phyloP scores from a whole-genome alignment of 495 filamentous ascomycete species.

The Emericellopsis terricola region DNA sequence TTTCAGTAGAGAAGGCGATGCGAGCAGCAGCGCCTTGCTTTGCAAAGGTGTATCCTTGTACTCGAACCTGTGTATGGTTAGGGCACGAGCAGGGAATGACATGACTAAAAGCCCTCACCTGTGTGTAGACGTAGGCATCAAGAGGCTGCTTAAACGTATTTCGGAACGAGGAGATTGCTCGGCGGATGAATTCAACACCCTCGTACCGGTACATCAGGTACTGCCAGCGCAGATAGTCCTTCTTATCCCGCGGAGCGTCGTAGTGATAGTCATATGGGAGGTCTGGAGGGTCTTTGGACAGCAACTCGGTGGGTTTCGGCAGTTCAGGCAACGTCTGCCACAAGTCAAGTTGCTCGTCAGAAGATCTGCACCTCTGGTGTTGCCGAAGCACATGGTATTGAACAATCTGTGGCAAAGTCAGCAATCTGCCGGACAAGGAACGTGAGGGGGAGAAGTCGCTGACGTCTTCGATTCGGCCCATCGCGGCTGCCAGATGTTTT shows the following conservation, averaged over 20 bases:
- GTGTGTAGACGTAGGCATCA: constrained; percentile 51
- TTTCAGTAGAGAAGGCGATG: constrained; percentile 50
- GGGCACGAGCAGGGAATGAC: constrained; percentile 1
- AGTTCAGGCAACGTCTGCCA: constrained; percentile 28
- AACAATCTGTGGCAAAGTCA: too few relatives aligned
- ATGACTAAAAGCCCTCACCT: constrained; percentile 26
- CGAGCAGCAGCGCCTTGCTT: constrained; percentile 44
- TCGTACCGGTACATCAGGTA: constrained; percentile 54
- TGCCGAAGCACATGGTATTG: too few relatives aligned
- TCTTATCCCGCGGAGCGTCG: constrained; percentile 22
- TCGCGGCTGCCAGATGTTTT: too few relatives aligned
- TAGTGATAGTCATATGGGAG: constrained; percentile 18
- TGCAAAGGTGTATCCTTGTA: constrained; percentile 44
- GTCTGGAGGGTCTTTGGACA: constrained; percentile 15
- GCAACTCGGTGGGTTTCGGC: constrained; percentile 18
- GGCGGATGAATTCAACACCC: constrained; percentile 36
- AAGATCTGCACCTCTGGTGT: too few relatives aligned
- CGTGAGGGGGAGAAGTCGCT: too few relatives aligned
- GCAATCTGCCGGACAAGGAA: too few relatives aligned
- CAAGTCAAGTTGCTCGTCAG: too few relatives aligned
- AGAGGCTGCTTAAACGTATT: constrained; percentile 32
- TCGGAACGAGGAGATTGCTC: constrained; percentile 32
- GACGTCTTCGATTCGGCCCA: too few relatives aligned
- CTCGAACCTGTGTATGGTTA: constrained; percentile 34
- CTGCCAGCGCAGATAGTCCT: constrained; percentile 40